Evolutionary conservation across 228 moss, liverwort and hornwort species (phyloP), one percentile per base, ranked within the genome.

Genomic region (Sphagnum fallax): DNA sequence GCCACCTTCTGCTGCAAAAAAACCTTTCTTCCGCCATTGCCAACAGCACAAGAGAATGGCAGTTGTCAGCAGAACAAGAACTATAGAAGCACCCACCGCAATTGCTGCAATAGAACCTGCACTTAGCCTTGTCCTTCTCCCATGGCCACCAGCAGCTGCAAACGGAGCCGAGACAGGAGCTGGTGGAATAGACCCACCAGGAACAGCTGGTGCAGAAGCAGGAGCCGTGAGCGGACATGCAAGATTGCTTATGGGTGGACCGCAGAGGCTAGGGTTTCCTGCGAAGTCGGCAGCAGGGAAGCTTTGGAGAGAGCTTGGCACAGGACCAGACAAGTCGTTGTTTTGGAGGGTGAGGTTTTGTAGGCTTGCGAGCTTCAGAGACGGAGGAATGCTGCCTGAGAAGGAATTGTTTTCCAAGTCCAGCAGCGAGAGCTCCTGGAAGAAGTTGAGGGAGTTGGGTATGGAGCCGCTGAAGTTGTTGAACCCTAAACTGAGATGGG

Each of bases 381-480:
- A 11, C 14, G 32, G 50, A 5, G 82, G 82, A 0, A 82, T 48
- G 48, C 50, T 5, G 5, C 79, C 82, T 0, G 76, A 58, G 50
- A 82, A 72, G 4, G 53, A 50, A 51, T 82, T 82, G 65, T 62
- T 74, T 52, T 74, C 73, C 9, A 82, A 47, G 5, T 82, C 76
- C 5, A 82, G 74, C 4, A 66, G 71, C 10, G 49, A 62, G 5
- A 79, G 64, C 4, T 16, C 6, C 3, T 0, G 16, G 9, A 82
- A 67, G 0, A 52, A 4, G 66, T 66, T 74, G 5, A 82, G 11
- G 0, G 82, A 76, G 2, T 13, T 55, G 1, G 82, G 79, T 16
- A 82, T 69, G 1, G 12, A 66, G 7, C 71, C 82, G 4, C 62
- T 79, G 73, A 82, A 69, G 65, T 74, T 76, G 69, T 82, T 82